Percentiles rank a stretch among this genome's conserved stretches.
These are phyloP conservation scores for Datura wrightii DNA, from an alignment of 257 asterid species.

Conservation along the genomic window DNA sequence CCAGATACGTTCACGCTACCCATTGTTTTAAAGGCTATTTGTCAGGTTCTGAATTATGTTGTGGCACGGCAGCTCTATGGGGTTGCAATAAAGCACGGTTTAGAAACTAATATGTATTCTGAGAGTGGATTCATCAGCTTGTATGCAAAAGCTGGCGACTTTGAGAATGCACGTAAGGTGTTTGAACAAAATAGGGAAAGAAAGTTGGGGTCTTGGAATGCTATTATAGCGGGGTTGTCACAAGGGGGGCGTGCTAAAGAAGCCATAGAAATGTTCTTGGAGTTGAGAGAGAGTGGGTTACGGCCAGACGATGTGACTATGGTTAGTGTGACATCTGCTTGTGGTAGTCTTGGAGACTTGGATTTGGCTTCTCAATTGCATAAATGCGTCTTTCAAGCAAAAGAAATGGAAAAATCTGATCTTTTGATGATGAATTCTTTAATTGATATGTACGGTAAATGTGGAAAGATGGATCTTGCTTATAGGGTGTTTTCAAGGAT, in stretches of 20 bases:
- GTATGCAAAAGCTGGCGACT: conserved; percentile 57
- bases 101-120: conserved; percentile 64
- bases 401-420: conserved; percentile 48
- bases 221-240: conserved; percentile 74
- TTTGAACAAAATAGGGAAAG: conserved; percentile 65
- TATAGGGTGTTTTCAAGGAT: conserved; percentile 57
- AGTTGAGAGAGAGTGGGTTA: conserved; percentile 63
- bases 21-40: conserved; percentile 62
- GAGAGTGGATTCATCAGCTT: conserved; percentile 80
- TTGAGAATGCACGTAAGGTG: conserved; percentile 62
- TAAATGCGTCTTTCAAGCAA: conserved; percentile 68
- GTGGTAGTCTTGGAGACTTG: conserved; percentile 79
- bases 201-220: conserved; percentile 91
- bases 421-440: conserved; percentile 79
- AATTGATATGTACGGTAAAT: conserved; percentile 85
- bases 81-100: conserved; percentile 54
- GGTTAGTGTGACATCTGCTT: conserved; percentile 79
- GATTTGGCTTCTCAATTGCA: conserved; percentile 77
- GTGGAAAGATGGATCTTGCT: conserved; percentile 91
- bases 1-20: conserved; percentile 80
- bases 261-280: conserved; percentile 63
- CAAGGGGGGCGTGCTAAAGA: conserved; percentile 76
- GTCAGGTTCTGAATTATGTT: conserved; percentile 41
- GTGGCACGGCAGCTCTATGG: conserved; percentile 61
- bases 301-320: conserved; percentile 80